Base-by-base conservation (phyloP, 768 basidiomycete species). In the Kwoniella heveanensis region DNA sequence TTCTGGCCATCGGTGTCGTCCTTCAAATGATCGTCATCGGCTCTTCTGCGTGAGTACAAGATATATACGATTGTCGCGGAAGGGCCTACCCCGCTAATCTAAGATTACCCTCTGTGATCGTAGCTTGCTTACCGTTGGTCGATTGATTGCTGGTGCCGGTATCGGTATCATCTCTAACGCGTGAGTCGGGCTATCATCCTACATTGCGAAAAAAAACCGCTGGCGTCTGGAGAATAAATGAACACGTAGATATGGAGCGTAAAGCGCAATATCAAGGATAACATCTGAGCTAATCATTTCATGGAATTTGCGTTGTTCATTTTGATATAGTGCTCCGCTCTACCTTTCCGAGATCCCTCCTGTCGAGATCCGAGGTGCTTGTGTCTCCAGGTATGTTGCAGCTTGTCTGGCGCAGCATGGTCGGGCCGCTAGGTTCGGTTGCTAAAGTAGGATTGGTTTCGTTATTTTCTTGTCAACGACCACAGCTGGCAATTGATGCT, bases 261-360 rank as follows among this genome's bases (percentile, higher is more conserved):
- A n/a, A n/a, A n/a, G n/a, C n/a, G n/a, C n/a, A n/a, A n/a, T 49
- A 19, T n/a, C 47, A 49, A 19, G 7, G 32, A 36, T 13, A 44
- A 44, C 6, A 7, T 44, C 15, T 7, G 10, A 44, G 39, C 39
- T 44, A 19, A 44, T 17, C 39, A 44, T 44, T 44, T 9, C n/a
- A n/a, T n/a, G n/a, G 4, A 19, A 44, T 10, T 10, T 44, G 39
- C 39, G 17, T 44, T 17, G 15, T 44, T 44, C 17, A 19, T 17
- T n/a, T 44, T 44, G 39, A 44, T 5, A 49, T 53, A 73, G 71
- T 49, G 73, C 76, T 19, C 79, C 80, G 1, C 69, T 80, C 27
- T 80, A 80, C 64, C 65, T 80, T 26, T 77, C 75, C 24, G 80
- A 80, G 54, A 73, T 79, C 37, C 72, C 76, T 25, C 80, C 80